Evolutionary conservation across 306 rosid species (phyloP), one percentile per base, ranked within the genome.

Genomic region (Parietaria judaica): DNA sequence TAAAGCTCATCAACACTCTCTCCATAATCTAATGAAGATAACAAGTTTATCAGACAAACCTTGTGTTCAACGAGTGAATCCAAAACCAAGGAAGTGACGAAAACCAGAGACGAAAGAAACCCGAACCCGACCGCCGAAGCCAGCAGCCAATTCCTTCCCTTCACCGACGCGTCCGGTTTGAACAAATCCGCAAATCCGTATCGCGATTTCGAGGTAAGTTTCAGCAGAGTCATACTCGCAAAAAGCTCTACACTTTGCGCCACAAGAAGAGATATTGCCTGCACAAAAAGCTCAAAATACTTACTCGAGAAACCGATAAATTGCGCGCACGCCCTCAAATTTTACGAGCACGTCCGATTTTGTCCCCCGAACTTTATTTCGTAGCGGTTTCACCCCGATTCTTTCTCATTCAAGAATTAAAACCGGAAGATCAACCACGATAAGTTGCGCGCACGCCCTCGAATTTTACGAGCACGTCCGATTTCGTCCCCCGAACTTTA

Each of bases 81-180:
- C 6, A 75, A 79, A 66, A 83, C 57, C 10, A 79, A 58, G 9
- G 94, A 90, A 48, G 88, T 72, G 13, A 81, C 62, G 65, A 77
- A 65, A 70, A 87, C 75, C 64, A 87, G 54, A 53, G 84, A 60
- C 31, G 71, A 52, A 35, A 90, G 84, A 76, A 81, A 65, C 73
- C 84, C 91, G 52, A 83, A 71, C 76, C 96, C 96, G 51, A 81
- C 47, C 15, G 78, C 79, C 45, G 89, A 76, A 64, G 86, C 81
- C 69, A 83, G 71, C 54, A 83, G 46, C 91, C 91, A 85, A 79
- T 67, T 87, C 78, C 91, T 83, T 37, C 63, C 63, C 35, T 59
- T 71, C 4, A 68, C 56, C 53, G 66, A 62, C 49, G 66, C 47
- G 71, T 75, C 58, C 12, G 36, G 61, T 69, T 66, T 51, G 63